Evolutionary conservation across 73 alveolate species (phyloP).

Genomic region (Paramecium sonneborni): DNA sequence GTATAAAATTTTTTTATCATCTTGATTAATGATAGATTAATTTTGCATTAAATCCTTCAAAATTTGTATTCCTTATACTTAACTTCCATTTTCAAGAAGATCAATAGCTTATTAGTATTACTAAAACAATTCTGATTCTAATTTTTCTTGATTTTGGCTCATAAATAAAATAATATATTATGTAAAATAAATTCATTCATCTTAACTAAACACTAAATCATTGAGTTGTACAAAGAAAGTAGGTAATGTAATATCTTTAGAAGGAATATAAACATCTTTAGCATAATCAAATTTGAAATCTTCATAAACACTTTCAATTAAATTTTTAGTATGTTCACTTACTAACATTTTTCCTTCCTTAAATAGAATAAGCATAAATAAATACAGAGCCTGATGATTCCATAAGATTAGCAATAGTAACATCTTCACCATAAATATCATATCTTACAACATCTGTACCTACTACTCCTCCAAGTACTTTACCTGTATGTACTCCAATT

Average conservation of each 20-base stretch:
- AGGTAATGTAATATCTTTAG: background rate
- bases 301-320: background rate
- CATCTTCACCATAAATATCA: conserved; percentile 72
- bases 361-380: background rate
- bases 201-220: background rate
- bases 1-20: conserved; percentile 1
- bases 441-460: conserved; percentile 72
- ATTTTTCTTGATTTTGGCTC: conserved; percentile 17
- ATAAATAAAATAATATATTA: background rate
- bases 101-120: background rate
- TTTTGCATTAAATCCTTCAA: background rate
- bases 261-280: conserved; percentile 10
- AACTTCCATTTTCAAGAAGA: background rate
- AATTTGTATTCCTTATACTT: background rate
- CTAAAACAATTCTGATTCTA: conserved; percentile 1
- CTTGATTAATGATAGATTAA: background rate
- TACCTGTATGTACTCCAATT: conserved; percentile 70
- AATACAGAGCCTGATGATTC: conserved; percentile 27
- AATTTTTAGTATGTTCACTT: conserved; percentile 15
- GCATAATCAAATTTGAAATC: conserved; percentile 19
- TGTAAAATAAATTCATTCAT: background rate
- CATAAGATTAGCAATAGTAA: conserved; percentile 22
- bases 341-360: conserved; percentile 49
- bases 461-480: conserved; percentile 66
- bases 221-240: background rate